Conservation (phyloP, 164 flowering plant genomes). For the Sedum album region DNA sequence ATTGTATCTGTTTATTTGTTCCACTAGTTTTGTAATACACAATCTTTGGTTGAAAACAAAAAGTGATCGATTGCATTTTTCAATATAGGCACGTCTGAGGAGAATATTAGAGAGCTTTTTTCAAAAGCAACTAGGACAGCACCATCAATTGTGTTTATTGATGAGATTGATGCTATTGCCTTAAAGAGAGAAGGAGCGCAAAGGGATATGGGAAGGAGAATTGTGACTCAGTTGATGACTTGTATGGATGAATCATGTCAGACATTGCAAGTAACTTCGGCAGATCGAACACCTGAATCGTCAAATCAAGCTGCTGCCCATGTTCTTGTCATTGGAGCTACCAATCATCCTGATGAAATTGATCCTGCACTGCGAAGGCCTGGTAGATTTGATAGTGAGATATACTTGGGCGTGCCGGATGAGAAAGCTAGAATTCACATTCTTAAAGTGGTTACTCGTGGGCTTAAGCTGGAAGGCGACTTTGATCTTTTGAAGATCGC, state of each 20-base stretch:
- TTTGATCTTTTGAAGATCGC: constrained; percentile 68
- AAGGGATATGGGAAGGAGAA: constrained; percentile 81
- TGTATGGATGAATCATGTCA: constrained; percentile 83
- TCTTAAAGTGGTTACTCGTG: constrained; percentile 49
- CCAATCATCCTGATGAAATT: constrained; percentile 89
- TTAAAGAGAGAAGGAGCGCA: constrained; percentile 82
- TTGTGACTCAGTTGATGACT: constrained; percentile 87
- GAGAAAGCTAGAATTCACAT: constrained; percentile 75
- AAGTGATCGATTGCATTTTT: too few relatives aligned
- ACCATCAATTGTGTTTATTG: constrained; percentile 90
- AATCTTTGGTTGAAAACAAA: background rate
- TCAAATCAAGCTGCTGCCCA: constrained; percentile 41
- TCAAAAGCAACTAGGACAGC: constrained; percentile 86
- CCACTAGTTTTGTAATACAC: background rate
- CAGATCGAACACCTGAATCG: constrained; percentile 23
- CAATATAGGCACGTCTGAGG: constrained; percentile 80
- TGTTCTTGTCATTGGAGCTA: constrained; percentile 95
- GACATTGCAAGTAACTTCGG: constrained; percentile 20
- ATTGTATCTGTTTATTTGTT: background rate
- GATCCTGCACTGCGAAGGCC: constrained; percentile 87
- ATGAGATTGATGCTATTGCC: constrained; percentile 96
- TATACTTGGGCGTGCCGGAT: constrained; percentile 69
- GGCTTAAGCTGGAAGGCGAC: constrained; percentile 59
- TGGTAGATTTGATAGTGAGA: constrained; percentile 87
- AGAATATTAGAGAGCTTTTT: constrained; percentile 77